Conservation (phyloP, 345 rosid species). For the Pistacia integerrima region DNA sequence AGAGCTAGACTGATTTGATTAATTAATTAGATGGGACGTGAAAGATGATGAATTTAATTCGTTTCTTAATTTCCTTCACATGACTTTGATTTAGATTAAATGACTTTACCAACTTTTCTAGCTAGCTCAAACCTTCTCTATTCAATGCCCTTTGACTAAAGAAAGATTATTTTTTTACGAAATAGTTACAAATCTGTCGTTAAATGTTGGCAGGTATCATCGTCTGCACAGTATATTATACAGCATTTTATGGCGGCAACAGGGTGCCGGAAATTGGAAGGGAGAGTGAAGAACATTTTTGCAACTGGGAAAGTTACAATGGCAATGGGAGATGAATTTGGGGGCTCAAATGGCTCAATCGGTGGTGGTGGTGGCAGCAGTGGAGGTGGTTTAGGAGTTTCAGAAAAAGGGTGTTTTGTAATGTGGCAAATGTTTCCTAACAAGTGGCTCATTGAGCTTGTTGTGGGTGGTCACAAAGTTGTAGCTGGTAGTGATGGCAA, state of each 20-base stretch:
- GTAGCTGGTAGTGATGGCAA: slow-evolving; percentile 87
- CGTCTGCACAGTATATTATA: slow-evolving; percentile 91
- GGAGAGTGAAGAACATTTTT: slow-evolving; percentile 69
- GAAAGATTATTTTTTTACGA: too few species aligned
- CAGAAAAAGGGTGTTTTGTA: slow-evolving; percentile 88
- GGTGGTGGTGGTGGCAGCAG: slow-evolving; percentile 27
- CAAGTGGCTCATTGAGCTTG: slow-evolving; percentile 90
- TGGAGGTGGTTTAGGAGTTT: slow-evolving; percentile 18
- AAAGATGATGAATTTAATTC: background rate
- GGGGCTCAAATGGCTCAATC: slow-evolving; percentile 38
- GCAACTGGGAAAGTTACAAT: slow-evolving; percentile 82
- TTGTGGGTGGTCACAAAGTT: slow-evolving; percentile 73
- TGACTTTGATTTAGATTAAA: background rate
- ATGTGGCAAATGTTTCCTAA: slow-evolving; percentile 99
- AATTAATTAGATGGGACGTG: background rate
- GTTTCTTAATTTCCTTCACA: background rate
- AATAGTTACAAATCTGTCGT: too few species aligned
- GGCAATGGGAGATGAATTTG: slow-evolving; percentile 73
- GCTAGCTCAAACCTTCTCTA: too few species aligned
- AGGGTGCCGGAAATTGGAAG: slow-evolving; percentile 77
- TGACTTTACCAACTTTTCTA: background rate
- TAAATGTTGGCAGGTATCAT: slow-evolving; percentile 59
- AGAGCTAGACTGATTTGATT: too few species aligned
- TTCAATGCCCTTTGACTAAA: background rate
- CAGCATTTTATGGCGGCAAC: slow-evolving; percentile 96